Evolutionary conservation across 148 eudicot species (phyloP), one percentile per base, ranked within the genome.

Genomic region (Rhododendron vialii): DNA sequence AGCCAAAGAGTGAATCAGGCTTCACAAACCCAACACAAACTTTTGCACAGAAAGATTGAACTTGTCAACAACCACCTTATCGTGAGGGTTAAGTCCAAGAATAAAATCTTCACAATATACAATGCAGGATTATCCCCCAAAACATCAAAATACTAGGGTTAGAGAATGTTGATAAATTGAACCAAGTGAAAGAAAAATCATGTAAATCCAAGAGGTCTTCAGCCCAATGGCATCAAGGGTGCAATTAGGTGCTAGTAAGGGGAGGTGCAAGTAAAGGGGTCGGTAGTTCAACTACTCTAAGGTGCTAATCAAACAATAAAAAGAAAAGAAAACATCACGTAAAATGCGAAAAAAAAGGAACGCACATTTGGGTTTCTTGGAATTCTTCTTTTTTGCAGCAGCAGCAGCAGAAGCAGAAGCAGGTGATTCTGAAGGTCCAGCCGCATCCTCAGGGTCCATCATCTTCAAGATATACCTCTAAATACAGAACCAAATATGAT

Each of bases 321-420:
- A 55, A 55, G 4, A 4, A 55, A 55, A 55, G 22, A 61, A 45
- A 69, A 55, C 48, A 18, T 15, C 75, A 76, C 18, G 71, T 35
- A 78, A 38, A 43, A 3, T 4, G 35, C 22, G 24, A 0, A 30
- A 41, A 53, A 83, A 78, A n/a, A 78, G 12, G 50, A 83, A 81
- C 82, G 26, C 86, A 93, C 94, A 92, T 87, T 85, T 87, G 87
- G 93, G 93, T 71, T 87, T 86, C 83, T 87, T 92, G 59, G 93
- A 85, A 61, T n/a, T 67, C 84, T 83, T 90, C 81, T 84, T 86
- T 26, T 17, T 7, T 4, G 71, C 50, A 36, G 63, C n/a, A 9
- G 83, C 71, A 81, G 83, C 65, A 9, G 71, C 71, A 81, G 83
- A 43, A 12, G 74, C 9, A 38, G 89, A 17, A 55, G 22, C 2